Evolutionary conservation across 2,329 filamentous ascomycete genomes (phyloP).

Genomic region (Colletotrichum aenigma): DNA sequence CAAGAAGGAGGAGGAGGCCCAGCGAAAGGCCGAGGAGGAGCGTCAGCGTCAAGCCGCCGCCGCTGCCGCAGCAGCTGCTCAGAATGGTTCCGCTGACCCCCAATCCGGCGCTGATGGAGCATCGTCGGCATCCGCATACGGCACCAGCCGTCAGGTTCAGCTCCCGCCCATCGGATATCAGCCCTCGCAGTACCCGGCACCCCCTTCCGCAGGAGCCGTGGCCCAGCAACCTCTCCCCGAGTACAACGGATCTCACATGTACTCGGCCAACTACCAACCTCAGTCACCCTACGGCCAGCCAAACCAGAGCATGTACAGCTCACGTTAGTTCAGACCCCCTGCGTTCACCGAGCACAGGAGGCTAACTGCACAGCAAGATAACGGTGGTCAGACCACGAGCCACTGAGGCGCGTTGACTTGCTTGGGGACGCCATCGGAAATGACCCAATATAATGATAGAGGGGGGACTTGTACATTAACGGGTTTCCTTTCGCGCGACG

Average conservation of each 20-base stretch:
- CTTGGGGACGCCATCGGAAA: neutral
- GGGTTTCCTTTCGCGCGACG: constrained; percentile 14
- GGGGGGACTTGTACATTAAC: constrained; percentile 19
- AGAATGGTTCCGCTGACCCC: constrained; percentile 53
- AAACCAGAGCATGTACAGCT: constrained; percentile 64
- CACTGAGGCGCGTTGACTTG: constrained; percentile 2
- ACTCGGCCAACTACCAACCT: constrained; percentile 57
- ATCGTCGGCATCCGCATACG: constrained; percentile 60
- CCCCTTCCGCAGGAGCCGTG: constrained; percentile 55
- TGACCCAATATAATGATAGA: constrained; percentile 15
- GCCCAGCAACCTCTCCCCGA: constrained; percentile 57
- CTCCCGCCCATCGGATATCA: constrained; percentile 79
- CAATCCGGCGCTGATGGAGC: constrained; percentile 53
- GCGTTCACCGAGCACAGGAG: neutral
- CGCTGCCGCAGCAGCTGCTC: constrained; percentile 53
- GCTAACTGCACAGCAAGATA: constrained; percentile 23
- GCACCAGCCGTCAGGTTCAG: constrained; percentile 64
- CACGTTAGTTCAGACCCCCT: constrained; percentile 47
- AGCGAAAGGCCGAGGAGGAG: constrained; percentile 90
- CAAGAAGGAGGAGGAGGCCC: constrained; percentile 97
- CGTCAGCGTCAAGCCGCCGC: constrained; percentile 62
- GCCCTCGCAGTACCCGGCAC: constrained; percentile 69
- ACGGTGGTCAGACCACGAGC: constrained; percentile 20
- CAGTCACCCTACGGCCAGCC: constrained; percentile 63
- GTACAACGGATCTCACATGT: constrained; percentile 60